phyloP scores from a whole-genome alignment of 1,284 basidiomycete species.

The Moniliella sp. region DNA sequence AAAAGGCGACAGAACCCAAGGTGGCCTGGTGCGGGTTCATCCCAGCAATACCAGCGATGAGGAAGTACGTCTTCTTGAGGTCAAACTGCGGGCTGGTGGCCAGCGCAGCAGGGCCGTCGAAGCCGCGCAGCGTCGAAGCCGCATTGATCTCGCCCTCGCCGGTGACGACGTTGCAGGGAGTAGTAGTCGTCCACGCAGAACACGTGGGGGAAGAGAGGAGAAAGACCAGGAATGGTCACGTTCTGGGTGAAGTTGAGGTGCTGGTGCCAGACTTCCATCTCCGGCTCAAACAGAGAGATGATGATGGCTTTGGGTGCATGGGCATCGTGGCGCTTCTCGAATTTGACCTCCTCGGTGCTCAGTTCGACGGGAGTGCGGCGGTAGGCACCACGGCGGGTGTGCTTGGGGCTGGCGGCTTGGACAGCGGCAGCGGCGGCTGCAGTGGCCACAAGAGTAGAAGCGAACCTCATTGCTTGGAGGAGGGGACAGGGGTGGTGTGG shows the following conservation, averaged over 20 bases:
- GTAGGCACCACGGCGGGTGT: too few species aligned
- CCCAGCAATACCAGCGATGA: conserved; percentile 40
- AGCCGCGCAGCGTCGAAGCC: conserved; percentile 35
- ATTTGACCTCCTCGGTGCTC: too few species aligned
- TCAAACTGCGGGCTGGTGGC: too few species aligned
- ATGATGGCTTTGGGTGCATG: too few species aligned
- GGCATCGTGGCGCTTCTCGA: too few species aligned
- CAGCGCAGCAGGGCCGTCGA: too few species aligned
- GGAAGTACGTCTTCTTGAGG: conserved; percentile 39
- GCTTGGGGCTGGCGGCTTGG: too few species aligned
- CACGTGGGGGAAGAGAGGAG: conserved; percentile 38
- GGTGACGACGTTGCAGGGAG: conserved; percentile 37
- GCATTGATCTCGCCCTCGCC: conserved; percentile 40
- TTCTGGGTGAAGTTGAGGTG: conserved; percentile 33
- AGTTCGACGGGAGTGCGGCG: too few species aligned
- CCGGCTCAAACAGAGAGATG: conserved; percentile 30
- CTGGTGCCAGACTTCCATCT: conserved; percentile 29
- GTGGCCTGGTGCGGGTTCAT: conserved; percentile 37
- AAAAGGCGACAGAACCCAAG: conserved; percentile 37
- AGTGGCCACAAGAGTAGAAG: too few species aligned
- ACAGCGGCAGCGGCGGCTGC: too few species aligned
- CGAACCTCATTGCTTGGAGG: too few species aligned
- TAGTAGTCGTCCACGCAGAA: conserved; percentile 36
- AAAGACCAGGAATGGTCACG: conserved; percentile 37
- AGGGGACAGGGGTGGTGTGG: too few species aligned